Conservation (phyloP, 1,139 yeast genomes). For the Kurtzmaniella quercitrusa region DNA sequence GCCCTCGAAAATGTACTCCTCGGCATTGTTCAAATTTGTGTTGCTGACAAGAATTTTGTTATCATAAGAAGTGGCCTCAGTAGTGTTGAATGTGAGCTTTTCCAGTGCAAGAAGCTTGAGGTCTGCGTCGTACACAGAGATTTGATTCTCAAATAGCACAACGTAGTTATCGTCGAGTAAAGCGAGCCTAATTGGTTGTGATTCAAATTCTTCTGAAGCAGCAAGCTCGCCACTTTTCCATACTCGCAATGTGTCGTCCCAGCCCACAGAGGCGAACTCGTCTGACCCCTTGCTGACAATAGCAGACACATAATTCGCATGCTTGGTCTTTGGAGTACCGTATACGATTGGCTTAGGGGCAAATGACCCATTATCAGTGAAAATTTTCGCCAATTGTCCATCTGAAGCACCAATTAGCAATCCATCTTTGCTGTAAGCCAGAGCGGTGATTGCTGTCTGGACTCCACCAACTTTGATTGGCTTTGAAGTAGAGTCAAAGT, state of each 20-base stretch:
- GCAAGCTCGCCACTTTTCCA: conserved; percentile 31
- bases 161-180: conserved; percentile 22
- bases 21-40: conserved; percentile 30
- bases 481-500: conserved; percentile 37
- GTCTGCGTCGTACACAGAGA: conserved; percentile 29
- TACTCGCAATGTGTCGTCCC: conserved; percentile 79
- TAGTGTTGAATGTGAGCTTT: conserved; percentile 33
- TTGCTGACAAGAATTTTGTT: conserved; percentile 49
- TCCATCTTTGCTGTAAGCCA: conserved; percentile 16
- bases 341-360: conserved; percentile 17
- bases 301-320: conserved; percentile 56
- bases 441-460: conserved; percentile 69
- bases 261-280: conserved; percentile 55
- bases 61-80: conserved; percentile 30
- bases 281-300: conserved; percentile 23
- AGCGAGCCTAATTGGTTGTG: conserved; percentile 63
- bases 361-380: conserved; percentile 20
- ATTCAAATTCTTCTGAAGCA: conserved; percentile 29
- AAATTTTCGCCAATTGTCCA: conserved; percentile 69
- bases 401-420: conserved; percentile 78
- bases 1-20: conserved; percentile 17
- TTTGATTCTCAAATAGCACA: conserved; percentile 46
- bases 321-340: conserved; percentile 35
- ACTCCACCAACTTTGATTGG: conserved; percentile 66
- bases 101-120: conserved; percentile 18